Percentiles rank a stretch among this genome's conserved stretches.
phyloP scores from a whole-genome alignment of 2,329 filamentous ascomycete species.

The Ilyonectria sp. region DNA sequence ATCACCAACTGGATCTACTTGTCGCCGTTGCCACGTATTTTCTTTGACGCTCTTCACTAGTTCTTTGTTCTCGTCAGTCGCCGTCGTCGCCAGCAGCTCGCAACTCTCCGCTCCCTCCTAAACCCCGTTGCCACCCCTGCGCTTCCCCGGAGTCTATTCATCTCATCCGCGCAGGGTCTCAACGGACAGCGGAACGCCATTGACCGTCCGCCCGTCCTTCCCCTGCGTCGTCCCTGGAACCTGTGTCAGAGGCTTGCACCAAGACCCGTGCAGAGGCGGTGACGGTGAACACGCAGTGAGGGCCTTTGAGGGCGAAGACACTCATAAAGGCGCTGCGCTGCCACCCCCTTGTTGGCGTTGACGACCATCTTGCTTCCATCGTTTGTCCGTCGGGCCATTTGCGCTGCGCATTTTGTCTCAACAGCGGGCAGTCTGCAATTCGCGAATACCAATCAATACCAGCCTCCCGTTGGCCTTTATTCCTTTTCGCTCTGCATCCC shows the following conservation, averaged over 20 bases:
- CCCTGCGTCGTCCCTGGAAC: constrained; percentile 44
- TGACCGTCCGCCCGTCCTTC: constrained; percentile 23
- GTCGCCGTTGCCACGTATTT: not conserved
- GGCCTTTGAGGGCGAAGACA: constrained; percentile 19
- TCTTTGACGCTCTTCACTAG: not conserved
- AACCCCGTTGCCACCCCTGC: constrained; percentile 18
- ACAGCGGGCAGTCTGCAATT: not conserved
- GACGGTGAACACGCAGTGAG: constrained; percentile 29
- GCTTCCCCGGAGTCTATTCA: constrained; percentile 40
- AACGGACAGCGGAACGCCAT: constrained; percentile 10
- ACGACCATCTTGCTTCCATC: not conserved
- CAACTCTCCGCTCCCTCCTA: constrained; percentile 14
- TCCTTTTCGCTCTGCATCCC: constrained; percentile 17
- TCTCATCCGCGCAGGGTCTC: constrained; percentile 6
- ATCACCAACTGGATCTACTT: not conserved
- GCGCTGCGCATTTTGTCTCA: not conserved
- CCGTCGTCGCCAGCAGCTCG: constrained; percentile 4
- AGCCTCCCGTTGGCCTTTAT: constrained; percentile 16
- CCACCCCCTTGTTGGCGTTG: constrained; percentile 16
- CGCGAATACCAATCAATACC: not conserved
- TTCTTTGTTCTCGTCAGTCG: not conserved
- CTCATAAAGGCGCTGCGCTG: constrained; percentile 26
- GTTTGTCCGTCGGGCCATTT: constrained; percentile 1
- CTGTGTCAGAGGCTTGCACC: constrained; percentile 37
- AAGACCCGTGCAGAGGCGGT: constrained; percentile 41